Conservation (phyloP, 1,139 yeast species). For the Yamadazyma conglobata region DNA sequence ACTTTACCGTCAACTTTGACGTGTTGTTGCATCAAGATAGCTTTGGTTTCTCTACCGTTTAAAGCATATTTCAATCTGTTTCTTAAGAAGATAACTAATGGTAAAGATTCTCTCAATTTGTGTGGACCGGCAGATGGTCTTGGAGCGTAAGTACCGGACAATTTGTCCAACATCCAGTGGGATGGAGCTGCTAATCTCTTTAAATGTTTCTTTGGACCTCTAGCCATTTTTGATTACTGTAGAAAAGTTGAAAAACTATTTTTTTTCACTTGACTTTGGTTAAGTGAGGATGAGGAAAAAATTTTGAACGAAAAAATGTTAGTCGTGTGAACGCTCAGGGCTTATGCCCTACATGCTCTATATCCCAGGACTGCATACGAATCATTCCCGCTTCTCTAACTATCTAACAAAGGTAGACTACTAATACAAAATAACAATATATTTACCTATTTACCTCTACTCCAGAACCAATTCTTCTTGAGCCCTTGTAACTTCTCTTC, state of each 20-base stretch:
- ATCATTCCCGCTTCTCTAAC: neutral
- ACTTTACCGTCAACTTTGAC: conserved; percentile 99
- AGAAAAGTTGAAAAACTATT: conserved; percentile 3
- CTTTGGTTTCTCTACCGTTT: conserved; percentile 99
- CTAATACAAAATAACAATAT: too few relatives aligned
- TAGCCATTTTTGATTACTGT: conserved; percentile 20
- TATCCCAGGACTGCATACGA: neutral
- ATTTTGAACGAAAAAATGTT: neutral
- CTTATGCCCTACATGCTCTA: conserved; percentile 10
- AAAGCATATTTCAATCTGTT: conserved; percentile 99
- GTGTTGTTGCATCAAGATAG: conserved; percentile 98
- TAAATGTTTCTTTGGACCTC: conserved; percentile 41
- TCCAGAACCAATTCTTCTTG: conserved; percentile 21
- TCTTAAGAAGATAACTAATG: conserved; percentile 96
- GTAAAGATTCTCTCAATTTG: conserved; percentile 98
- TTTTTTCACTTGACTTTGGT: conserved; percentile 9
- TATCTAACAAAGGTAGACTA: too few relatives aligned
- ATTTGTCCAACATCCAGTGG: conserved; percentile 99
- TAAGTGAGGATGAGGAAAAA: neutral
- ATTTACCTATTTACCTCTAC: too few relatives aligned
- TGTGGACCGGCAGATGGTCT: conserved; percentile 99
- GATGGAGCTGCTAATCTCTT: conserved; percentile 68
- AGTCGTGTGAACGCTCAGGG: conserved; percentile 7
- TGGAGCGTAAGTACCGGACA: conserved; percentile 99
- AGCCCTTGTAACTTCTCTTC: conserved; percentile 23